Evolutionary conservation across 2,329 filamentous ascomycete genomes (phyloP), one percentile per base, ranked within the genome.

Genomic region (Ascosphaera aggregata): DNA sequence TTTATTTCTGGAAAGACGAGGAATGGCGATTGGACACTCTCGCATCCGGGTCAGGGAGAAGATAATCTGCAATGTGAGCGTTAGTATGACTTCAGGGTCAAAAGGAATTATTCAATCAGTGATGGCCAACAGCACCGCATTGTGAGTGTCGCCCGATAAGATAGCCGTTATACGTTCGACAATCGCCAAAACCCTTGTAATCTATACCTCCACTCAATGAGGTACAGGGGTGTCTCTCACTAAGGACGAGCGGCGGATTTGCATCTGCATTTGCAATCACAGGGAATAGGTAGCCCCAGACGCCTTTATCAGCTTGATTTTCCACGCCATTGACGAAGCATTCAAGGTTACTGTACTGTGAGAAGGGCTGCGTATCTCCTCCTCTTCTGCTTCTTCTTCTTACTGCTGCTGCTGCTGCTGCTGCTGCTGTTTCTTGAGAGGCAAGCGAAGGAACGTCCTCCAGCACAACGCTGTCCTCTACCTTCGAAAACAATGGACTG

Each of bases 281-380:
- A 2, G 86, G 82, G 40, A 93, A 71, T 3, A 98, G 64, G 51
- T 95, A 98, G 9, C 91, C 91, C 89, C 89, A 98, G 1, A 95
- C 82, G 7, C 82, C 82, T 54, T 92, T 80, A 36, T 71, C 68
- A 42, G 69, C 71, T 58, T 93, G 84, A 52, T 93, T 80, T 44
- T 85, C 71, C 3, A 91, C 80, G 41, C 92, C 82, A 45, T 85
- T 80, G 9, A 75, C 75, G 36, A 86, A 67, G 18, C 71, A 69
- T 42, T 71, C 63, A 19, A 81, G 71, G 2, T 78, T 74, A 46
- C 81, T 75, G 30, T 80, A 80, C 58, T 98, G 89, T 5, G 80
- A 85, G 43, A 82, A 73, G 0, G 74, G 67, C 52, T 85, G 80
- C 0, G 79, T 85, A 50, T 82, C 80, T 46, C 74, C 69, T 0